Evolutionary conservation across 31 red algal genomes (phyloP).

Genomic region (Odonthalia washingtoniensis): DNA sequence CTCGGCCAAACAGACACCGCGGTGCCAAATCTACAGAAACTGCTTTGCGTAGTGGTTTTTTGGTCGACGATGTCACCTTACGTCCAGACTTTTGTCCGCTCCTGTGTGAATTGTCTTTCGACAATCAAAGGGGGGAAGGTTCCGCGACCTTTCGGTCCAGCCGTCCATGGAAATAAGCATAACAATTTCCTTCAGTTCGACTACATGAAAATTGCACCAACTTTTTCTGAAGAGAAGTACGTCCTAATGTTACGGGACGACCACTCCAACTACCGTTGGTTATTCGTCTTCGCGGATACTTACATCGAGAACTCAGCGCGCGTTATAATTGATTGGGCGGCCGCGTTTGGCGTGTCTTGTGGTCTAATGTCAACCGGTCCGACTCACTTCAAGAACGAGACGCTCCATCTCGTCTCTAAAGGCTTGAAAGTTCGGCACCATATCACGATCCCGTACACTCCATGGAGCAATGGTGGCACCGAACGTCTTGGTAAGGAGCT

Average conservation of each 20-base stretch:
- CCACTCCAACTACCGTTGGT: conserved; percentile 1
- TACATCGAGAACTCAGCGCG: neutral
- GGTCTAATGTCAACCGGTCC: neutral
- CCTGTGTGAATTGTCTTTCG: too few species aligned
- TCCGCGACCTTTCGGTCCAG: too few species aligned
- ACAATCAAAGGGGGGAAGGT: too few species aligned
- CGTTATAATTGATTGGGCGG: neutral
- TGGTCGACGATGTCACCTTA: neutral
- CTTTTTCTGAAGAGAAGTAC: conserved; percentile 4
- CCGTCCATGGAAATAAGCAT: conserved; percentile 6
- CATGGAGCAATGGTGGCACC: conserved; percentile 1
- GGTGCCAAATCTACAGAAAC: neutral
- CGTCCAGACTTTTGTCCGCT: neutral
- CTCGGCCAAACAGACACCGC: neutral
- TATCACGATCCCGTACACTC: conserved; percentile 2
- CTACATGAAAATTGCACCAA: neutral
- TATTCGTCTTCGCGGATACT: neutral
- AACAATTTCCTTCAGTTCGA: conserved; percentile 16
- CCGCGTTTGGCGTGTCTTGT: neutral
- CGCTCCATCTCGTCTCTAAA: conserved; percentile 13
- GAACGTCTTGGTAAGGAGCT: neutral
- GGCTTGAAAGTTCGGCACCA: conserved; percentile 3
- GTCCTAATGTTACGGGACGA: too few species aligned
- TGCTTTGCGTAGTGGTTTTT: neutral
- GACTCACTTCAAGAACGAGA: conserved; percentile 2